These are phyloP conservation scores for Panicum hallii DNA, from an alignment of 202 grass and related monocot species.

Conservation along the genomic window DNA sequence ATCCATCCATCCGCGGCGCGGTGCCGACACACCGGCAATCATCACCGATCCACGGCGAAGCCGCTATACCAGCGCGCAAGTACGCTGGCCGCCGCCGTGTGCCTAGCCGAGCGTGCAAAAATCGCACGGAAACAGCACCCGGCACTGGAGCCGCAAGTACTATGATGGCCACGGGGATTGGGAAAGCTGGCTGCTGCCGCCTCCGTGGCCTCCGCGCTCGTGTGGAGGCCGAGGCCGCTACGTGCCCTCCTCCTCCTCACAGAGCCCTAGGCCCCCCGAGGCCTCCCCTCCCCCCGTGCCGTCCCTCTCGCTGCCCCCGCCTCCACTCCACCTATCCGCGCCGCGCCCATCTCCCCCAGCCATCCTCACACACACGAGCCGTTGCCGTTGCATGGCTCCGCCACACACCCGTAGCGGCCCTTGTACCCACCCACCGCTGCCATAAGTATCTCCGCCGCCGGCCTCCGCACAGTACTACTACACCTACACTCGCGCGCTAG, in stretches of 20 bases:
- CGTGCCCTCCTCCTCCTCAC: slow-evolving; percentile 63
- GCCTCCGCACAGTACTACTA: too few species aligned
- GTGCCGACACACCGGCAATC: slow-evolving; percentile 25
- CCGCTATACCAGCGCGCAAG: not conserved
- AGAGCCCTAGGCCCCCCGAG: slow-evolving; percentile 19
- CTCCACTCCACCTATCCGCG: not conserved
- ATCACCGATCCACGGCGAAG: not conserved
- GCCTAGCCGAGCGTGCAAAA: not conserved
- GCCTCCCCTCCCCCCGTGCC: not conserved
- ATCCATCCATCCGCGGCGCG: not conserved
- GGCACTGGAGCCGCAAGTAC: not conserved
- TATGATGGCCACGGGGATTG: slow-evolving; percentile 6
- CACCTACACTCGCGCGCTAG: too few species aligned
- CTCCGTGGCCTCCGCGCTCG: slow-evolving; percentile 1
- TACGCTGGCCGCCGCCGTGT: not conserved
- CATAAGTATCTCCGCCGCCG: slow-evolving; percentile 47
- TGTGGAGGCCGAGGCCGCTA: slow-evolving; percentile 64
- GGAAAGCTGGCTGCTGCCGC: not conserved
- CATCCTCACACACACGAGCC: slow-evolving; percentile 8
- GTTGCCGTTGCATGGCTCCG: slow-evolving; percentile 49
- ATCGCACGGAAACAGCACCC: not conserved
- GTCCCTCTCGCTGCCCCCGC: slow-evolving; percentile 50
- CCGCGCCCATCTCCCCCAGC: slow-evolving; percentile 3
- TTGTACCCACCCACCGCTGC: not conserved
- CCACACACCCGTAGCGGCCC: slow-evolving; percentile 37